These are phyloP conservation scores for Centella asiatica DNA, from an alignment of 129 eudicot species.

Conservation along the genomic window DNA sequence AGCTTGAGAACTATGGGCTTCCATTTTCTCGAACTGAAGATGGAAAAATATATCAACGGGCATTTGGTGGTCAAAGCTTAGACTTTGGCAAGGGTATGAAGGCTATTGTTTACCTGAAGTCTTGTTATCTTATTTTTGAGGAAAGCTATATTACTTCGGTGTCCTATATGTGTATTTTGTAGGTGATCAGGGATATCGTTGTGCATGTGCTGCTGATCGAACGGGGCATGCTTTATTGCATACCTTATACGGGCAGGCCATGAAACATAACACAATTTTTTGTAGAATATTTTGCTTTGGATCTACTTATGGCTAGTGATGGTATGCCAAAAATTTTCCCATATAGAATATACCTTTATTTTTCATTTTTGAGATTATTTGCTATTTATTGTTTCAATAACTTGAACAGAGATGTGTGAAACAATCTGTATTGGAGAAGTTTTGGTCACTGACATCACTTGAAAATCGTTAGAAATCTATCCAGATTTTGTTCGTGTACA, in stretches of 20 bases:
- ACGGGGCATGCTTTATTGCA: slow-evolving; percentile 99
- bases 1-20: slow-evolving; percentile 93
- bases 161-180: slow-evolving; percentile 15
- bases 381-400: background rate
- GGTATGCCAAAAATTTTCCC: too few species aligned
- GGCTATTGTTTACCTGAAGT: slow-evolving; percentile 2
- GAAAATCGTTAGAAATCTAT: background rate
- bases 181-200: slow-evolving; percentile 99
- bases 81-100: slow-evolving; percentile 87
- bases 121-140: background rate
- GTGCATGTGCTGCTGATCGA: slow-evolving; percentile 99
- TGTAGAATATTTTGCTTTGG: slow-evolving; percentile 97
- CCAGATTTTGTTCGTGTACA: background rate
- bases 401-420: background rate
- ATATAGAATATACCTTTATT: slow-evolving; percentile 16
- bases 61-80: slow-evolving; percentile 99
- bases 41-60: slow-evolving; percentile 98
- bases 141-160: slow-evolving; percentile 12
- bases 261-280: slow-evolving; percentile 98
- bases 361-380: background rate
- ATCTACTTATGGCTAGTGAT: slow-evolving; percentile 90
- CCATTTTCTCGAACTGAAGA: slow-evolving; percentile 99
- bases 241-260: slow-evolving; percentile 96
- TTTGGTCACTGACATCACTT: background rate
- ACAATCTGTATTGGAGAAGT: background rate